Conservation (phyloP, 2,329 filamentous ascomycete genomes). For the Penicillium occitanis region DNA sequence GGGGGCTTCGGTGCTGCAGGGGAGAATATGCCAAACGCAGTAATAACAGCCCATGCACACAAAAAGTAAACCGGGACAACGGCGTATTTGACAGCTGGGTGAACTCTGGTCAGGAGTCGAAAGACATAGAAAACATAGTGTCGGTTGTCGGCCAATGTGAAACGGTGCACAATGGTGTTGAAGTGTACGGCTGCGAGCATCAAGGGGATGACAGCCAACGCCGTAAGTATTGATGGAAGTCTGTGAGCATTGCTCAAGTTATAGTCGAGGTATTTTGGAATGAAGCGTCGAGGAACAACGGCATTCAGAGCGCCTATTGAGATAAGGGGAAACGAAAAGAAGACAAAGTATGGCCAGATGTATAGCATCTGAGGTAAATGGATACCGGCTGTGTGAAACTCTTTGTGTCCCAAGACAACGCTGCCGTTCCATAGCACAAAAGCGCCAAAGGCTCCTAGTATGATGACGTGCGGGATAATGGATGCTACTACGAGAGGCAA, state of each 20-base stretch:
- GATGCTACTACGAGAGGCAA: constrained; percentile 41
- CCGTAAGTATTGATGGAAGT: constrained; percentile 42
- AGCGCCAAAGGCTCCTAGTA: constrained; percentile 65
- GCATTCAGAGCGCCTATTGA: constrained; percentile 54
- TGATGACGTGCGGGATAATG: constrained; percentile 55
- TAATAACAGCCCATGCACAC: constrained; percentile 68
- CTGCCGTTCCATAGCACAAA: constrained; percentile 88
- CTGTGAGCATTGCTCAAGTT: constrained; percentile 34
- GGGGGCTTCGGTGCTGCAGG: constrained; percentile 17
- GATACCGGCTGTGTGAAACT: constrained; percentile 85
- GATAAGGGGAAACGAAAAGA: constrained; percentile 83
- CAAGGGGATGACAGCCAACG: constrained; percentile 37
- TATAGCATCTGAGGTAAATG: constrained; percentile 94
- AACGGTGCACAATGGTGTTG: constrained; percentile 95
- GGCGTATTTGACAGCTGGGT: constrained; percentile 63
- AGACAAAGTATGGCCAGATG: constrained; percentile 83
- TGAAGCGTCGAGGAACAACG: constrained; percentile 33
- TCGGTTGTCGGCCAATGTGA: constrained; percentile 91
- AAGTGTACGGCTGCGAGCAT: constrained; percentile 61
- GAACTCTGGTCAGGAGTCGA: constrained; percentile 71
- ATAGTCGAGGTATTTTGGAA: constrained; percentile 38
- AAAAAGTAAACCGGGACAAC: constrained; percentile 69
- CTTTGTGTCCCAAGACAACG: constrained; percentile 92
- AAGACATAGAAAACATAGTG: constrained; percentile 99
- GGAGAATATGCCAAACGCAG: constrained; percentile 55